Evolutionary conservation across 2,329 filamentous ascomycete genomes (phyloP), one percentile per base, ranked within the genome.

Genomic region (Botryosphaeria agaves): DNA sequence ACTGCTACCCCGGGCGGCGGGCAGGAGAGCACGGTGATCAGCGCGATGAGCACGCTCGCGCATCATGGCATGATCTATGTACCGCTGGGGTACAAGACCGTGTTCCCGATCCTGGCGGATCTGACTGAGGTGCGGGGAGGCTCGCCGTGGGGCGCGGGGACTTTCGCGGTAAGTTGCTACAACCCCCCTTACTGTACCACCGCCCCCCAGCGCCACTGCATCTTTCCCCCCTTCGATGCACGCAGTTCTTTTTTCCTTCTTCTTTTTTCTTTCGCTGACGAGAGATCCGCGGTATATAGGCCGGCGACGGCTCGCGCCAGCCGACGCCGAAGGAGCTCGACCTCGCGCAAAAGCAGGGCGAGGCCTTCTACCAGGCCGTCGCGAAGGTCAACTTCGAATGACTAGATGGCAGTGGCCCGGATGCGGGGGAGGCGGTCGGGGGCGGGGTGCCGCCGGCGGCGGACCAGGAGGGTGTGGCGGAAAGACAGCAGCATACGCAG

Each of bases 61-160:
- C 89, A 95, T 62, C 89, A 95, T 64, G 89, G 89, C 48, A 78
- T 95, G 61, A 77, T 89, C 65, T 95, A 78, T 55, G 84, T 95
- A n/a, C 89, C 89, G 29, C 67, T 95, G 32, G 89, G 89, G 33
- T 95, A 92, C 66, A 76, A 80, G 59, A 80, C 76, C 46, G 61
- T 72, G 29, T 94, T 93, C 51, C 51, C 51, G 36, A 58, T 72
- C 39, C 58, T 93, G 40, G 52, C 74, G 40, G 76, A 85, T 58
- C 55, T 93, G 20, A 51, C 50, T 18, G 84, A 94, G 64, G 66
- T 89, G 38, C 81, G 80, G 52, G 89, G 89, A 48, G 89, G 89
- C 37, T 73, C 69, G 36, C 67, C 89, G 23, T 98, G 89, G 89
- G 89, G 87, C 46, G 85, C 87, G 19, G 89, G 89, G 50, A 93